Evolutionary conservation across 2,329 filamentous ascomycete genomes (phyloP).

Genomic region (Claviceps paspali): DNA sequence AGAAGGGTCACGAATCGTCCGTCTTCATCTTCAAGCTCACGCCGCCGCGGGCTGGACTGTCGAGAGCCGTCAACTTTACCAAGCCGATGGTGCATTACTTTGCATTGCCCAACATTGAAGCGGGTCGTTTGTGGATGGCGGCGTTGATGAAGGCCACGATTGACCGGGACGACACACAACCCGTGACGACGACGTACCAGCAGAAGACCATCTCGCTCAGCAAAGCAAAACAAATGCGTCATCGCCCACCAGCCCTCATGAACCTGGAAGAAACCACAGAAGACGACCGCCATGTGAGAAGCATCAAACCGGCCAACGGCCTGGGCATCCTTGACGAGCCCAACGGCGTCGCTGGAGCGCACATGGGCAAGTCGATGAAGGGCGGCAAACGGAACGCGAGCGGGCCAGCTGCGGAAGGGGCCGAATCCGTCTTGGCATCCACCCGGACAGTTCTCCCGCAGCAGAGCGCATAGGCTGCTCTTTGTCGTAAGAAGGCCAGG

Average conservation of each 20-base stretch:
- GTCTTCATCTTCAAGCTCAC: constrained; percentile 98
- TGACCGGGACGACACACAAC: constrained; percentile 67
- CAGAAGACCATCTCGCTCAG: constrained; percentile 89
- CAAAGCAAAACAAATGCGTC: constrained; percentile 76
- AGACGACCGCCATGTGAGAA: constrained; percentile 11
- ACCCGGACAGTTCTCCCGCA: constrained; percentile 11
- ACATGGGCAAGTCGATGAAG: constrained; percentile 24
- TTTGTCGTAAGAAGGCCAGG: constrained; percentile 5
- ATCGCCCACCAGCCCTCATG: constrained; percentile 81
- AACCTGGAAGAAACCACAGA: constrained; percentile 35
- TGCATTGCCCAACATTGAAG: constrained; percentile 76
- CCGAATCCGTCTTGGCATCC: constrained; percentile 9
- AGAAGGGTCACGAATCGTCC: constrained; percentile 44
- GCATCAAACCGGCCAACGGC: constrained; percentile 17
- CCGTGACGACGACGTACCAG: constrained; percentile 83
- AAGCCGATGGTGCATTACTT: constrained; percentile 97
- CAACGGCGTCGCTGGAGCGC: constrained; percentile 28
- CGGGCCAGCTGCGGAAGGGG: not conserved
- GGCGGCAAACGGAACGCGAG: constrained; percentile 19
- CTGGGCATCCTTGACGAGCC: constrained; percentile 29
- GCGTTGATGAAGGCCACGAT: constrained; percentile 98
- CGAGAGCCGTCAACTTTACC: constrained; percentile 89
- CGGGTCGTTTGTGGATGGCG: constrained; percentile 94
- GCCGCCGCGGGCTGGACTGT: constrained; percentile 73
- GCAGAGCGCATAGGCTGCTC: constrained; percentile 17